Conservation (phyloP, 129 eudicot species). For the Flaveria sonorensis region DNA sequence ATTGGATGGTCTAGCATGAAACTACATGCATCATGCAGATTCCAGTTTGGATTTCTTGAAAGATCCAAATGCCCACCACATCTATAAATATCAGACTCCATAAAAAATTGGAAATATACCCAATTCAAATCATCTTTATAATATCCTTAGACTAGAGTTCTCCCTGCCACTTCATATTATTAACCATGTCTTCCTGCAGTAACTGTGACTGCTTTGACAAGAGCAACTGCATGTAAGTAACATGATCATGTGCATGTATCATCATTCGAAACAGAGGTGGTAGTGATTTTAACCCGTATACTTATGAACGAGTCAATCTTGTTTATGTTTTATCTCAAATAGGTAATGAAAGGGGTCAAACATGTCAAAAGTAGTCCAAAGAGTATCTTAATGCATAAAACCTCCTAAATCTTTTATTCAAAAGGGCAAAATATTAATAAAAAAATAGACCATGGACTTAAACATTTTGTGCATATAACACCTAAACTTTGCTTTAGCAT, state of each 20-base stretch:
- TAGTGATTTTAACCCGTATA: not conserved
- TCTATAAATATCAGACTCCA: slow-evolving; percentile 52
- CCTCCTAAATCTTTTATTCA: not conserved
- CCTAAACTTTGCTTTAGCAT: not conserved
- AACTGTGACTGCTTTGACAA: slow-evolving; percentile 75
- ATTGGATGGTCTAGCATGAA: slow-evolving; percentile 20
- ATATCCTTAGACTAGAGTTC: slow-evolving; percentile 10
- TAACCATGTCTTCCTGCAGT: slow-evolving; percentile 56
- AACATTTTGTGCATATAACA: not conserved
- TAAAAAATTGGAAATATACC: slow-evolving; percentile 12
- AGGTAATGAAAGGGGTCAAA: not conserved
- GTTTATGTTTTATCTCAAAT: not conserved
- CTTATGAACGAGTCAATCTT: not conserved
- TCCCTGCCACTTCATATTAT: slow-evolving; percentile 9
- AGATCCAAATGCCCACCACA: slow-evolving; percentile 20
- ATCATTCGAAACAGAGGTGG: not conserved
- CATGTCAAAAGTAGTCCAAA: not conserved
- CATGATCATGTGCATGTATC: not conserved
- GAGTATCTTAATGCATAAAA: not conserved
- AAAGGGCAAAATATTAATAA: not conserved
- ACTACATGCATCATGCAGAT: slow-evolving; percentile 11
- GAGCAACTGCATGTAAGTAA: slow-evolving; percentile 64
- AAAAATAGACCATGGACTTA: not conserved
- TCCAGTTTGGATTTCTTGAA: slow-evolving; percentile 12
- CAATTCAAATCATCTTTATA: slow-evolving; percentile 27